Conservation (phyloP, 2,329 filamentous ascomycete species). For the Aureobasidium sp. region DNA sequence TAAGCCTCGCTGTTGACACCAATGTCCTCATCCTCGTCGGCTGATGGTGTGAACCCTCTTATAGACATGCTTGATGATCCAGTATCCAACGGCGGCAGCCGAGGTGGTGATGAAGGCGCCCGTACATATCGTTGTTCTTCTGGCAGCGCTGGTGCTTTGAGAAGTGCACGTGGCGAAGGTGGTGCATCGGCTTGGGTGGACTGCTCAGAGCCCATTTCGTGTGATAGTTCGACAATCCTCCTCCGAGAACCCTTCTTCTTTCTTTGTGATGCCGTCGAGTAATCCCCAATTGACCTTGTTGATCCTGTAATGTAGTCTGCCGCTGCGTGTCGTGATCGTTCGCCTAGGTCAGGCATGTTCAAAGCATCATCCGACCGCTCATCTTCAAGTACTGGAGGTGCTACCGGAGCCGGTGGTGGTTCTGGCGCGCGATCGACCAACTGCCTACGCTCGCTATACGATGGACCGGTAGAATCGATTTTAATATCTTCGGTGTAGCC, state of each 20-base stretch:
- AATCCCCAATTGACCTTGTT: background rate
- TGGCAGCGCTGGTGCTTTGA: background rate
- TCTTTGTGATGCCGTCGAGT: slow-evolving; percentile 10
- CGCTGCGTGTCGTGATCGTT: background rate
- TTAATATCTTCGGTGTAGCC: slow-evolving; percentile 85
- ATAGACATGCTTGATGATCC: background rate
- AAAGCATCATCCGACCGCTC: slow-evolving; percentile 3
- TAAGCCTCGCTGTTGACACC: slow-evolving; percentile 42
- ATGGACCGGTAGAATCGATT: slow-evolving; percentile 75
- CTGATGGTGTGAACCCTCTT: background rate
- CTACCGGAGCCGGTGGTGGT: slow-evolving; percentile 62
- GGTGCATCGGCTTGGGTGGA: background rate
- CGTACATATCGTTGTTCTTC: background rate
- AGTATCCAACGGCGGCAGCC: slow-evolving; percentile 16
- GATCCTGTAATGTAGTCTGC: background rate
- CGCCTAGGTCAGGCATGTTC: background rate
- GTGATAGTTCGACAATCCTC: slow-evolving; percentile 49
- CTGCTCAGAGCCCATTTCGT: slow-evolving; percentile 27
- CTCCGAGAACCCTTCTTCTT: slow-evolving; percentile 47
- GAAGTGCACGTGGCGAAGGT: background rate
- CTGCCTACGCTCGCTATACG: slow-evolving; percentile 75
- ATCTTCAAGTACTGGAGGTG: slow-evolving; percentile 46
- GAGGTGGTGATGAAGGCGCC: slow-evolving; percentile 6
- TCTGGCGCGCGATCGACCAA: slow-evolving; percentile 72
- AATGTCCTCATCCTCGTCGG: slow-evolving; percentile 21